These are phyloP conservation scores for Coemansia sp. DNA, from an alignment of 192 early-diverging fungal species.

Conservation along the genomic window DNA sequence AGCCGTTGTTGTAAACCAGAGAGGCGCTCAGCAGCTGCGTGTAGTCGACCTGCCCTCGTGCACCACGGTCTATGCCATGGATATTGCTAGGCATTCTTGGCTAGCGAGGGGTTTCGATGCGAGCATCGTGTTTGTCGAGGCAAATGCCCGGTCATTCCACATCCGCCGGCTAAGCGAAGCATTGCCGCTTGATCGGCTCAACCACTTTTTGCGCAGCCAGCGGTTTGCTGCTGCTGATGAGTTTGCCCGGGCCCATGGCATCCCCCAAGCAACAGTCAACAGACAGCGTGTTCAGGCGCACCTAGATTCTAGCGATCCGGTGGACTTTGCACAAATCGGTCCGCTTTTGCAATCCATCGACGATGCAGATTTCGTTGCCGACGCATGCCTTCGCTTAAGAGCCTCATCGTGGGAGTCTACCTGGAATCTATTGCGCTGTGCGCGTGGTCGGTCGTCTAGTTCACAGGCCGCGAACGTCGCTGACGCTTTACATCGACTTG, in stretches of 20 bases:
- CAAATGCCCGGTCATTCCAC: slow-evolving; percentile 2
- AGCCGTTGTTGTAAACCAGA: not conserved
- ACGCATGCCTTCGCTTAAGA: slow-evolving; percentile 16
- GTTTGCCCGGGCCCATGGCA: slow-evolving; percentile 26
- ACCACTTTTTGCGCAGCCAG: slow-evolving; percentile 25
- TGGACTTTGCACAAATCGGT: not conserved
- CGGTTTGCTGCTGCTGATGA: slow-evolving; percentile 29
- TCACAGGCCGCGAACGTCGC: slow-evolving; percentile 6
- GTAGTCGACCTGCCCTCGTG: slow-evolving; percentile 28
- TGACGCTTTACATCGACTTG: slow-evolving; percentile 28
- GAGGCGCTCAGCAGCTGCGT: slow-evolving; percentile 7
- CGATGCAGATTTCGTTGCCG: slow-evolving; percentile 11
- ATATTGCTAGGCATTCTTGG: slow-evolving; percentile 21
- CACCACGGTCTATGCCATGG: slow-evolving; percentile 18
- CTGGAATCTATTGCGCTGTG: slow-evolving; percentile 18
- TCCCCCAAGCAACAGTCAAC: slow-evolving; percentile 20
- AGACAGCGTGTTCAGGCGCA: slow-evolving; percentile 7
- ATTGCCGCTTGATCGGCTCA: slow-evolving; percentile 33
- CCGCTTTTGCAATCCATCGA: slow-evolving; percentile 11
- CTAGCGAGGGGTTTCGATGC: slow-evolving; percentile 12
- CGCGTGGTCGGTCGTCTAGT: slow-evolving; percentile 2
- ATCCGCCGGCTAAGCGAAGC: slow-evolving; percentile 32
- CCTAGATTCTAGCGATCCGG: not conserved
- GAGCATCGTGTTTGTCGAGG: slow-evolving; percentile 44
- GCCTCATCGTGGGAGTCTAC: slow-evolving; percentile 9